Conservation (phyloP, 2,329 filamentous ascomycete genomes). For the Phyllosticta paracitricarpa region DNA sequence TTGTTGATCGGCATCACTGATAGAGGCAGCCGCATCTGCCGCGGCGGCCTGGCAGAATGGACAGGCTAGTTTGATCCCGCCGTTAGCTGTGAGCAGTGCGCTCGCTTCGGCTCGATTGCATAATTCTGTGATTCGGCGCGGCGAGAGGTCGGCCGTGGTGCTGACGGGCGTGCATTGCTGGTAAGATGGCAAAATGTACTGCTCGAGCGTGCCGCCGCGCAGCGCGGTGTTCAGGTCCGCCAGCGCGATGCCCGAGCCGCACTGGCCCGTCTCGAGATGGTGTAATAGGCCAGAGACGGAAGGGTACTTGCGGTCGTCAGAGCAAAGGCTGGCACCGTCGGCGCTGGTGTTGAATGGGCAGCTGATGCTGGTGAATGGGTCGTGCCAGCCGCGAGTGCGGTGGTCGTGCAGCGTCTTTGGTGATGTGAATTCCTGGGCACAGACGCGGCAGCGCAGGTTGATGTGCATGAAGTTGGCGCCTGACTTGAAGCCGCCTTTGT, state of each 20-base stretch:
- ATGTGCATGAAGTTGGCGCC: constrained; percentile 10
- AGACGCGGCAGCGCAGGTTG: constrained; percentile 3
- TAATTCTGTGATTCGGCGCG: background rate
- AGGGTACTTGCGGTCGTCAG: background rate
- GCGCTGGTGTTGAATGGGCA: constrained; percentile 2
- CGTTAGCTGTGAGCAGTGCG: background rate
- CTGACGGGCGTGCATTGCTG: background rate
- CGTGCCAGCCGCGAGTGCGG: constrained; percentile 9
- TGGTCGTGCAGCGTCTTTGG: constrained; percentile 11
- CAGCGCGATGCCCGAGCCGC: constrained; percentile 5
- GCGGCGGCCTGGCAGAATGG: background rate
- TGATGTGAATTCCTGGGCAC: constrained; percentile 5
- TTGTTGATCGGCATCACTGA: background rate
- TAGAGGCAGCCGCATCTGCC: background rate
- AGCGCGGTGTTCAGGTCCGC: constrained; percentile 1
- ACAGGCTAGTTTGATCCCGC: background rate
- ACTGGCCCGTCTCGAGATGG: constrained; percentile 5
- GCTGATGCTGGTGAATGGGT: constrained; percentile 2
- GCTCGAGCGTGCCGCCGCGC: constrained; percentile 5
- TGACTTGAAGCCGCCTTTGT: constrained; percentile 9
- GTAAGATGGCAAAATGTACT: constrained; percentile 1
- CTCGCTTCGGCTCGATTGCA: background rate
- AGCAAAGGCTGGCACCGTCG: background rate
- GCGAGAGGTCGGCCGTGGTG: background rate
- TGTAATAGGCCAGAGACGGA: constrained; percentile 5